A percentile compares a stretch with the other conserved stretches of the same genome.
Conservation (phyloP, 352 stramenopile genomes). For the Phytophthora colocasiae region DNA sequence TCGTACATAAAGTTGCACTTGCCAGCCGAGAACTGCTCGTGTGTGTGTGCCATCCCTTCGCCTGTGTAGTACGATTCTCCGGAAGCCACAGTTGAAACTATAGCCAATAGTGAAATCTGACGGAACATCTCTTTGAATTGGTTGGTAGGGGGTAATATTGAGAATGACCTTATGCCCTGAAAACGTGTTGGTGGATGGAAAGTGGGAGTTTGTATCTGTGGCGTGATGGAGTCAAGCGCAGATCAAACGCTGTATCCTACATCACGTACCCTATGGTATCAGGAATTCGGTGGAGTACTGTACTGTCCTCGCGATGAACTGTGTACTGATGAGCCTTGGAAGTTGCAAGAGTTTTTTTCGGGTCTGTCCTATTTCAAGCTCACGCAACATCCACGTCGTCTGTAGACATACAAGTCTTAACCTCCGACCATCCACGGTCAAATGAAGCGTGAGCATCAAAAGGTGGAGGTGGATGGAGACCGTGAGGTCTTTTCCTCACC, state of each 20-base stretch:
- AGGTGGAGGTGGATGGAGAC: neutral
- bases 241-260: constrained; percentile 8
- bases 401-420: too few relatives aligned
- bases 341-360: too few relatives aligned
- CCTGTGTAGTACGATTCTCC: constrained; percentile 45
- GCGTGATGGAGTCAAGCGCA: constrained; percentile 5
- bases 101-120: constrained; percentile 20
- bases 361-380: too few relatives aligned
- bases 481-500: neutral
- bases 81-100: constrained; percentile 20
- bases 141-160: neutral
- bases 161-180: neutral
- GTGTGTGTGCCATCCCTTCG: constrained; percentile 56
- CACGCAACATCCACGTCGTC: too few relatives aligned
- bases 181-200: neutral
- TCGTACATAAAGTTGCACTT: constrained; percentile 76
- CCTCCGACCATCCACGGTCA: too few relatives aligned
- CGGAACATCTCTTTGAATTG: constrained; percentile 12
- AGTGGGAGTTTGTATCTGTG: neutral
- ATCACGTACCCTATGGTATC: neutral
- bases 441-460: neutral
- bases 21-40: constrained; percentile 41
- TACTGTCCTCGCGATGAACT: too few relatives aligned
- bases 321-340: too few relatives aligned
- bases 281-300: neutral